Evolutionary conservation across 2,329 filamentous ascomycete species (phyloP), one percentile per base, ranked within the genome.

Genomic region (Trichoderma pleuroti): DNA sequence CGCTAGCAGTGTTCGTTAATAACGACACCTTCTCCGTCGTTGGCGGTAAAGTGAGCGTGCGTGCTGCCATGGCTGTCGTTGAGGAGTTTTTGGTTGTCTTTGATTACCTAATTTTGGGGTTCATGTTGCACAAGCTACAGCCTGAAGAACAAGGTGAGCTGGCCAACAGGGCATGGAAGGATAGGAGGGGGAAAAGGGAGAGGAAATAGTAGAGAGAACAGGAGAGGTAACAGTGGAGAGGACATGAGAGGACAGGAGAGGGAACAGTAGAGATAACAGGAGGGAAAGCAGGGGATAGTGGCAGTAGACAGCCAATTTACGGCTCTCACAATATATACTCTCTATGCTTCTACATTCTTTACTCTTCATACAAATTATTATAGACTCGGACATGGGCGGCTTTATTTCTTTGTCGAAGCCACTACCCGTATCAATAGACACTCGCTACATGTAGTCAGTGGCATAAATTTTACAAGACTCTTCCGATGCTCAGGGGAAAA

Each of bases 61-160:
- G 75, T 46, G 73, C 86, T 9, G 81, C 82, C 52, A 84, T 87
- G 81, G 79, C 82, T 6, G 78, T 86, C 8, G 71, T 87, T 28
- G 83, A 85, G 78, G 86, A 89, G 76, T 81, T 87, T 49, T 74
- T 82, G 9, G 80, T 85, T 24, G 81, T 86, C 3, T 57, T 80
- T 5, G 78, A 84, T 46, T 83, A 82, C 52, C 80, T 83, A 70
- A 72, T 67, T 3, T 73, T 83, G 11, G 84, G 84, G 0, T 72
- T 84, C 64, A 82, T 78, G 3, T 74, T 85, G 59, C 73, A 76
- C 26, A 78, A 78, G 36, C 52, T 74, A 7, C 65, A 72, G 18
- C 21, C 42, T 12, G 67, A 69, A 14, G 36, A 70, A 26, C 32
- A 70, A 18, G 67, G 67, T 4, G 60, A 62, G n/a, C 39, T 72